phyloP scores from a whole-genome alignment of 495 filamentous ascomycete genomes.

The Elasticomyces elasticus region DNA sequence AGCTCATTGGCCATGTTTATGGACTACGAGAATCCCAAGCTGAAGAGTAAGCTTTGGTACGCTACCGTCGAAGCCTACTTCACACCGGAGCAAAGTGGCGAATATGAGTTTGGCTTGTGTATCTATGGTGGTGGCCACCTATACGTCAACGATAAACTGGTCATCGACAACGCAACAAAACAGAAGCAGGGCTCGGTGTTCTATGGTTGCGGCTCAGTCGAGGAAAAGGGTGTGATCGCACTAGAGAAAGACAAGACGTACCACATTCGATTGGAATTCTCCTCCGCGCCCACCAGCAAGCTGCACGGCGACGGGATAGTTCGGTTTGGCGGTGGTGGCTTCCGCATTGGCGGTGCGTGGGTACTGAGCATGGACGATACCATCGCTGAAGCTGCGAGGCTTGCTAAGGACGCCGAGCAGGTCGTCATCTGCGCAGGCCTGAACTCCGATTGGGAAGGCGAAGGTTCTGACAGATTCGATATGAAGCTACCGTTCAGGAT shows the following conservation, averaged over 20 bases:
- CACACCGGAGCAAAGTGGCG: constrained; percentile 50
- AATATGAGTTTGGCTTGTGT: constrained; percentile 67
- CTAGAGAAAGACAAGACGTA: constrained; percentile 53
- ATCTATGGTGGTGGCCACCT: constrained; percentile 64
- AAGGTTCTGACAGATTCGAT: constrained; percentile 72
- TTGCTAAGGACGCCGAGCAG: constrained; percentile 57
- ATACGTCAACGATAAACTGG: constrained; percentile 55
- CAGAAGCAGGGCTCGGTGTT: constrained; percentile 53
- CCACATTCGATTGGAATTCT: constrained; percentile 53
- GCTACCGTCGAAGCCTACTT: constrained; percentile 52
- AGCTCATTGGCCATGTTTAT: constrained; percentile 49
- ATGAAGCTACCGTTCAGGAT: constrained; percentile 76
- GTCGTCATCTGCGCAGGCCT: constrained; percentile 73
- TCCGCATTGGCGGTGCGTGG: constrained; percentile 66
- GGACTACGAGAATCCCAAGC: constrained; percentile 52
- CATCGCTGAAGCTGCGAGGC: constrained; percentile 49
- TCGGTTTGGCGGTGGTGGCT: constrained; percentile 55
- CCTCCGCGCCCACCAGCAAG: constrained; percentile 52
- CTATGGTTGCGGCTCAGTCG: constrained; percentile 50
- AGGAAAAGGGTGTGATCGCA: constrained; percentile 47
- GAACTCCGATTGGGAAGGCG: constrained; percentile 78
- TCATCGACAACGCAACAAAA: constrained; percentile 58
- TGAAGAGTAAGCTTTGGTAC: constrained; percentile 48
- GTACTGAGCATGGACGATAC: constrained; percentile 57
- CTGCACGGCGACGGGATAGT: constrained; percentile 43